These are phyloP conservation scores for Pyrenopolyporus hunteri DNA, from an alignment of 495 filamentous ascomycete species.

Conservation along the genomic window DNA sequence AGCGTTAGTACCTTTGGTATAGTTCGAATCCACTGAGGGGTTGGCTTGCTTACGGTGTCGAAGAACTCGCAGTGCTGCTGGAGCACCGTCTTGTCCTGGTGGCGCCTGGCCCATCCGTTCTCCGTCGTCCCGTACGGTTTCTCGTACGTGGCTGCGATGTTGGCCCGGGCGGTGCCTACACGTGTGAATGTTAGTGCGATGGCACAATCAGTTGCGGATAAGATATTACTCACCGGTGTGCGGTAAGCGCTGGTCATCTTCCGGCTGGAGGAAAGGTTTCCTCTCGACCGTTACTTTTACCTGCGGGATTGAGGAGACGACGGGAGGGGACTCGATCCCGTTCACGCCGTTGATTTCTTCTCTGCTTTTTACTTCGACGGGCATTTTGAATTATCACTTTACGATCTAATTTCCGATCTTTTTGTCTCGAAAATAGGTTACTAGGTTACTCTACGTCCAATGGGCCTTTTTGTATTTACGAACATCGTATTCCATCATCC, in stretches of 20 bases:
- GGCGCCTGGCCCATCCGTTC: slow-evolving; percentile 18
- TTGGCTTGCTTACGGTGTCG: slow-evolving; percentile 6
- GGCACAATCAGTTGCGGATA: neutral
- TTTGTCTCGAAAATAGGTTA: too few relatives aligned
- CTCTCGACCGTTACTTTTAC: slow-evolving; percentile 35
- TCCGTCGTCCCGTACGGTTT: slow-evolving; percentile 44
- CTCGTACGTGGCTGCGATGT: slow-evolving; percentile 41
- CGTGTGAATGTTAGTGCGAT: neutral
- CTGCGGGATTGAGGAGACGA: slow-evolving; percentile 22
- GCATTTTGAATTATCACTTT: slow-evolving; percentile 6
- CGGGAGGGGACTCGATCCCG: slow-evolving; percentile 3
- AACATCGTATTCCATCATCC: neutral
- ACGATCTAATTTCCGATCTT: too few relatives aligned
- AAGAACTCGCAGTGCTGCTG: slow-evolving; percentile 63
- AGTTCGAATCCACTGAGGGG: slow-evolving; percentile 15
- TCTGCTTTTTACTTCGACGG: slow-evolving; percentile 10
- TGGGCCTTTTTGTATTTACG: slow-evolving; percentile 13
- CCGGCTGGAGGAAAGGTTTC: slow-evolving; percentile 38
- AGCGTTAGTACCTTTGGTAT: slow-evolving; percentile 16
- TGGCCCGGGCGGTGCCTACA: slow-evolving; percentile 45
- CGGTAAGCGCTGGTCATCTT: slow-evolving; percentile 29
- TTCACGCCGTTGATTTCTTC: neutral
- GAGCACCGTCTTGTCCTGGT: slow-evolving; percentile 45
- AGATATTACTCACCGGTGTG: slow-evolving; percentile 17
- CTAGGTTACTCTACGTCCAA: neutral